Base-by-base conservation (phyloP, 75 land plant genomes). In the Cupressus sempervirens region DNA sequence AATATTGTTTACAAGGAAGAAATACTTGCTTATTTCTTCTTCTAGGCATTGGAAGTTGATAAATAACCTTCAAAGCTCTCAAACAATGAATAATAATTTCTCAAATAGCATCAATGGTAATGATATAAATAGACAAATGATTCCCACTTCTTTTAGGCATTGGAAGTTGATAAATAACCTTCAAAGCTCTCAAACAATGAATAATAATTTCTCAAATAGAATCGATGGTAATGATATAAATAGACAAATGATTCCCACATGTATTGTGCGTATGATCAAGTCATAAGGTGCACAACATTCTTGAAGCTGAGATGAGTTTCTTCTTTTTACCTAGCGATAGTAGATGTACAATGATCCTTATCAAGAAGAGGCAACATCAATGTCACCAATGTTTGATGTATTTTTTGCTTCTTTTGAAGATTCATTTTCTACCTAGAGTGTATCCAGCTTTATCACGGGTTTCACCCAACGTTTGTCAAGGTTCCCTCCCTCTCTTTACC, bases 161-260 rank as follows among this genome's bases (percentile, higher is more conserved):
- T 79, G 52, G 81, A 79, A 79, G 81, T 4, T 43, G 81, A 79
- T 45, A 79, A 79, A 79, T 79, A 50, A 72, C 74, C 52, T 79
- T 45, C 46, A 79, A 79, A 45, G 81, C 52, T 79, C 29, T 79
- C 52, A 43, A 79, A 79, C 46, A 79, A 45, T 45, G 40, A 79
- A 79, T 79, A 2, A 43, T 14, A 43, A 76, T 76, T 18, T 38
- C 43, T 40, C 79, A 40, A 76, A 76, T 76, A 40, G 79, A 43
- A 18, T 76, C 79, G 12, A 40, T 0, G 30, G 30, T n/a, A 79
- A 45, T 79, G 52, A 79, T n/a, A 79, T 29, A 43, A 43, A 45
- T 14, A 79, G 81, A 79, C 46, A 79, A n/a, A n/a, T 43, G 32
- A 79, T 43, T 48, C n/a, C 81, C 81, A 79, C 48, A n/a, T n/a